Evolutionary conservation across 345 rosid species (phyloP), one percentile per base, ranked within the genome.

Genomic region (Boechera stricta): DNA sequence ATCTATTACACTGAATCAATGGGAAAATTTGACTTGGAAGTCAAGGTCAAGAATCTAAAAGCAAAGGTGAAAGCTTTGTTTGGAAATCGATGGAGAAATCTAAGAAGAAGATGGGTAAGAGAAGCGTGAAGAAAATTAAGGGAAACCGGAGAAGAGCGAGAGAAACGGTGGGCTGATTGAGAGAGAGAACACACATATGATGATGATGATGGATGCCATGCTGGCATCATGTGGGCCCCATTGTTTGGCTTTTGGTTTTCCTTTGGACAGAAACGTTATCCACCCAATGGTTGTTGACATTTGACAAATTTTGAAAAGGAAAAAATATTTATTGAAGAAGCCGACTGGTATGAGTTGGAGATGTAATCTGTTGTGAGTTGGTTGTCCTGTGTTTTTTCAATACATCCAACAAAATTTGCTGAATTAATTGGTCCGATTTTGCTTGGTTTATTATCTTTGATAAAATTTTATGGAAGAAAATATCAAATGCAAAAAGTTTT

Each of bases 111-210:
- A 58, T 31, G 13, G 77, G 77, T 36, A 0, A 13, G 41, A 26
- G 45, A 52, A 54, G 59, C 65, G 59, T 62, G 44, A 64, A 29
- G 53, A 10, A 44, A 39, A 35, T 21, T 29, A 38, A 1, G 8
- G 28, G 44, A 26, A 75, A 75, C 66, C 58, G 51, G 58, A 24
- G 36, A 21, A 45, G 41, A 5, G 64, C 31, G 75, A 69, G 10
- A 62, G 24, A 63, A 45, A 44, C 80, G 71, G 44, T 77, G 75
- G 71, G 71, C 69, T 61, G 11, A 21, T 47, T 60, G 6, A 49
- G 15, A n/a, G 0, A 38, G 49, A 42, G 3, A 42, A 3, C 7
- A 36, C 21, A 15, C 18, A 54, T 28, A 2, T 2, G 29, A 28
- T 15, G 8, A 2, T 32, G 3, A 52, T 39, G 10, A 31, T 21